Evolutionary conservation across 2,329 filamentous ascomycete species (phyloP), one percentile per base, ranked within the genome.

Genomic region (Fusarium citri): DNA sequence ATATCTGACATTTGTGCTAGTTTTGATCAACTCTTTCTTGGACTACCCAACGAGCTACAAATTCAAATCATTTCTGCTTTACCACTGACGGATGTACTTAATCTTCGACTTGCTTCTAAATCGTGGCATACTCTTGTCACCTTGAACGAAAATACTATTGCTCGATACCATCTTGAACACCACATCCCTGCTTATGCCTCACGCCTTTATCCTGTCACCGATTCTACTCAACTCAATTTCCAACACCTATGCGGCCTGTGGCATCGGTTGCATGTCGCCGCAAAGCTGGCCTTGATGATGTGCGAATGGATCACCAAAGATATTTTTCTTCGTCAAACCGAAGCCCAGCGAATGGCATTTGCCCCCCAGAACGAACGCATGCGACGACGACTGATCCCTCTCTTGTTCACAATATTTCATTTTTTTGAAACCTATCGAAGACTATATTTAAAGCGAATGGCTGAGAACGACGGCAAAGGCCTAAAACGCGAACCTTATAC

Each of bases 371-470:
- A 84, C 66, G 86, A 88, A 76, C 84, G 89, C 16, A 91, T 91
- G 89, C 86, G 88, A 49, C 86, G 88, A 64, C 84, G 89, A 51
- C 79, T 91, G 11, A 89, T 90, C 58, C 89, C 89, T 2, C 76
- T 90, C 10, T 81, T 91, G 18, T 91, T 91, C 69, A 90, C 88
- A 15, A 82, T 90, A 25, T 91, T 91, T 69, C 89, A 91, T 76
- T 91, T 91, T 74, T 91, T 91, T 74, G 89, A 91, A 75, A 88
- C 83, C 2, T 90, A 89, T 73, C 86, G 89, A 61, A 84, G 83
- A 41, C 80, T 89, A 5, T 88, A 91, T 69, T 76, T 89, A 10
- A 79, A 87, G 69, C 87, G 88, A 64, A 83, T 91, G 25, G 79
- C 81, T 50, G 81, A 86, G 49, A 82, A 88, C 58, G 80, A 79